phyloP scores from a whole-genome alignment of 1,139 yeast species.

The Lodderomyces pseudojiufengensis region DNA sequence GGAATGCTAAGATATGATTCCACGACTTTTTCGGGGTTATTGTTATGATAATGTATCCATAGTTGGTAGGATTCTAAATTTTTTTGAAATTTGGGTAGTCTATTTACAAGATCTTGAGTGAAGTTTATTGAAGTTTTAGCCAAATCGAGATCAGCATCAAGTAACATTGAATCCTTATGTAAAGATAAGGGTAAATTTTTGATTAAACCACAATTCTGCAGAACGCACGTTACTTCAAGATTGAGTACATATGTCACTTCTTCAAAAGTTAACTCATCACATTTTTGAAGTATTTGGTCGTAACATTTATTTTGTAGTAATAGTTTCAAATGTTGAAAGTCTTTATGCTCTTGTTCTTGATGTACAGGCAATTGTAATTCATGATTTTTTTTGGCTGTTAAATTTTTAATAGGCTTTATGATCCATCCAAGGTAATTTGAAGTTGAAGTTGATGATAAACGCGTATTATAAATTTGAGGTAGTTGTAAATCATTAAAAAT shows the following conservation, averaged over 20 bases:
- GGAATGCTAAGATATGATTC: constrained; percentile 17
- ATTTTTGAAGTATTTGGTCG: neutral
- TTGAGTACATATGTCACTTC: neutral
- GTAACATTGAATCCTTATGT: too few relatives aligned
- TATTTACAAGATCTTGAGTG: too few relatives aligned
- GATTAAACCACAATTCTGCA: too few relatives aligned
- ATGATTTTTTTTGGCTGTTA: neutral
- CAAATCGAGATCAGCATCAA: too few relatives aligned
- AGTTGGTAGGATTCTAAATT: constrained; percentile 11
- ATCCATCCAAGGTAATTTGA: constrained; percentile 1
- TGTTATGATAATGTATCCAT: constrained; percentile 34
- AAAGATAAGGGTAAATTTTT: too few relatives aligned
- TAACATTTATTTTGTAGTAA: neutral
- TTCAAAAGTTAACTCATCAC: neutral
- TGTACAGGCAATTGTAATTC: too few relatives aligned
- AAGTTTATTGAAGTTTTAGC: too few relatives aligned
- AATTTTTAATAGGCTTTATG: neutral
- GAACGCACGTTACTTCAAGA: too few relatives aligned
- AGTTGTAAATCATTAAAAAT: too few relatives aligned
- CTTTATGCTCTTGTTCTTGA: neutral
- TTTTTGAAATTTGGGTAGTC: too few relatives aligned
- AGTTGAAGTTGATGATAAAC: neutral
- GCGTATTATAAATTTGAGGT: neutral
- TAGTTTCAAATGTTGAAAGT: neutral
- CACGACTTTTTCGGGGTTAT: constrained; percentile 23